A percentile compares a stretch with the other conserved stretches of the same genome.
These are phyloP conservation scores for Fusarium sulawesiense DNA, from an alignment of 2,329 filamentous ascomycete species.

Conservation along the genomic window DNA sequence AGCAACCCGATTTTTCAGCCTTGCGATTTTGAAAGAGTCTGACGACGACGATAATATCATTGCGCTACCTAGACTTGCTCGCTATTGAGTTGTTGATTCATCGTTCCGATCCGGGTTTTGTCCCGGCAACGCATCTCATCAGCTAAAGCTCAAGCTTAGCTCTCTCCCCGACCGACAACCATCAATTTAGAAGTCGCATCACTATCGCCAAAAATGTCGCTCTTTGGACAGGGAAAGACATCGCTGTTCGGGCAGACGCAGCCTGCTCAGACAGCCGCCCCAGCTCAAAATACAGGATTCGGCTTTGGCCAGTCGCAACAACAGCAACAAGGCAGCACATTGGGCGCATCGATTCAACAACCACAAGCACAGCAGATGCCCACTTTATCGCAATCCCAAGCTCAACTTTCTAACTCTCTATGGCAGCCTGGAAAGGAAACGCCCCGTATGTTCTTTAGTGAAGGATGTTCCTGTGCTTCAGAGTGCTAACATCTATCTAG, in stretches of 20 bases:
- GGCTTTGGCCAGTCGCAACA: conserved; percentile 47
- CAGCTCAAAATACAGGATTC: conserved; percentile 38
- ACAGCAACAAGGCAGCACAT: conserved; percentile 53
- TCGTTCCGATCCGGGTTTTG: not conserved
- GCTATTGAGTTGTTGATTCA: not conserved
- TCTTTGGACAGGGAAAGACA: conserved; percentile 57
- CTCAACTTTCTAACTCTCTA: conserved; percentile 61
- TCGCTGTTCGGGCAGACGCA: conserved; percentile 55
- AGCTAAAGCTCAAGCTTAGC: conserved; percentile 34
- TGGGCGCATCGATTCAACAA: conserved; percentile 51
- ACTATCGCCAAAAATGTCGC: conserved; percentile 47
- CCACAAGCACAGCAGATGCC: conserved; percentile 58
- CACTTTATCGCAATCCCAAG: conserved; percentile 58
- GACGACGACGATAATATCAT: not conserved
- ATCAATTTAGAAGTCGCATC: conserved; percentile 26
- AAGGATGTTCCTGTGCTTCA: not conserved
- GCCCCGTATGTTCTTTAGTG: conserved; percentile 55
- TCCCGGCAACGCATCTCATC: conserved; percentile 21
- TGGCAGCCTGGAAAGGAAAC: conserved; percentile 65
- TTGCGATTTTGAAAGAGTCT: conserved; percentile 11
- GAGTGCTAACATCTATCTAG: conserved; percentile 41
- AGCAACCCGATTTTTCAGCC: conserved; percentile 30
- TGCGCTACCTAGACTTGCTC: not conserved
- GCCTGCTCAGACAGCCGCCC: conserved; percentile 49
- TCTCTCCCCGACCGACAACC: conserved; percentile 25